Evolutionary conservation across 495 filamentous ascomycete species (phyloP).

Genomic region (Massariosphaeria phaeospora): DNA sequence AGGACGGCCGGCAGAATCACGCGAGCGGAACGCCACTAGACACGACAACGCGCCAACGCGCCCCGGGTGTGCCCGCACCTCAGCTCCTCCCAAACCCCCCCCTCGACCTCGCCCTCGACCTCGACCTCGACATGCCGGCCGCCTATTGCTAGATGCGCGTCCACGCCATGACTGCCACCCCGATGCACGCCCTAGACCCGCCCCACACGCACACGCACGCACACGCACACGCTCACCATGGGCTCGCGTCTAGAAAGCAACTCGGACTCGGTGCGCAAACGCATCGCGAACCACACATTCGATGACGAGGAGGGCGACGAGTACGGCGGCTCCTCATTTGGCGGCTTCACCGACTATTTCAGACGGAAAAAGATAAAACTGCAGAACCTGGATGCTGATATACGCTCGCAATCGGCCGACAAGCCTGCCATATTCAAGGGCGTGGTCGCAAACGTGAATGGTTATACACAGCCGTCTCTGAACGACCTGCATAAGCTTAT

Average conservation of each 20-base stretch:
- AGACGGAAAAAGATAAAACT: slow-evolving; percentile 92
- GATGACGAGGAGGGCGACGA: slow-evolving; percentile 78
- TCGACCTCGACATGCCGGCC: too few relatives aligned
- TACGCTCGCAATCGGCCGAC: slow-evolving; percentile 60
- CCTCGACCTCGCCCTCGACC: neutral
- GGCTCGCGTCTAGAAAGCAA: slow-evolving; percentile 72
- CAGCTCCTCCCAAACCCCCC: too few relatives aligned
- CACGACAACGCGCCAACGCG: neutral
- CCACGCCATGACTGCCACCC: slow-evolving; percentile 15
- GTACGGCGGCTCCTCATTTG: slow-evolving; percentile 81
- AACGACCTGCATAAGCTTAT: slow-evolving; percentile 82
- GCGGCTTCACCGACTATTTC: slow-evolving; percentile 85
- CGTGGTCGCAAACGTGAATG: slow-evolving; percentile 82
- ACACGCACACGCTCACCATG: slow-evolving; percentile 48
- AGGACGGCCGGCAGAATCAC: neutral
- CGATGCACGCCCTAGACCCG: slow-evolving; percentile 10
- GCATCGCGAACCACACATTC: slow-evolving; percentile 70
- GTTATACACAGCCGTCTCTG: slow-evolving; percentile 86
- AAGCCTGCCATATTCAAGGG: slow-evolving; percentile 84
- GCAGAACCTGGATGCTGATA: slow-evolving; percentile 82
- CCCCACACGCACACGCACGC: neutral
- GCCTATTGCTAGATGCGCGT: too few relatives aligned
- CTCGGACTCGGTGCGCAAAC: slow-evolving; percentile 72
- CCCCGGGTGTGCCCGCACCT: neutral
- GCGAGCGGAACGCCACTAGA: neutral